Percentiles rank a stretch among this genome's conserved stretches.
These are phyloP conservation scores for Linderina pennispora DNA, from an alignment of 192 early-diverging fungal species.

Conservation along the genomic window DNA sequence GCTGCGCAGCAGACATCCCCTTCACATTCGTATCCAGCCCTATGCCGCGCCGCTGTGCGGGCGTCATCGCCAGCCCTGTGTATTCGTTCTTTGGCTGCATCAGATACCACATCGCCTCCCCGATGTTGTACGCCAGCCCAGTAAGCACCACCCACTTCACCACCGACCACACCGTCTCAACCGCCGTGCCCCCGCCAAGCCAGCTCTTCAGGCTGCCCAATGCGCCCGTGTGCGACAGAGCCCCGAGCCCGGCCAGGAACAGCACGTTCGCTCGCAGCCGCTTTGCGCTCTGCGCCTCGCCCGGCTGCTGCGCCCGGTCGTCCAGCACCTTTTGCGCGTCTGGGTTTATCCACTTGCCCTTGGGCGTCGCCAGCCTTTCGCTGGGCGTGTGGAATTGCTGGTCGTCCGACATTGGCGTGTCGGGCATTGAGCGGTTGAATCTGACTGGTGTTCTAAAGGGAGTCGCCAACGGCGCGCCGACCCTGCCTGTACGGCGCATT, in stretches of 20 bases:
- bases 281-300: slow-evolving; percentile 30
- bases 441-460: slow-evolving; percentile 20
- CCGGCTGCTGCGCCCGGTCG: slow-evolving; percentile 20
- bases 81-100: slow-evolving; percentile 35
- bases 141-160: slow-evolving; percentile 23
- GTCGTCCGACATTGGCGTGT: no score
- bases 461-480: slow-evolving; percentile 1
- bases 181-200: slow-evolving; percentile 8
- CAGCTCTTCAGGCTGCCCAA: slow-evolving; percentile 21
- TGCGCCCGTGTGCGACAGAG: slow-evolving; percentile 27
- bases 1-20: slow-evolving; percentile 6
- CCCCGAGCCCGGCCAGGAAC: slow-evolving; percentile 17
- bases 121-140: slow-evolving; percentile 33
- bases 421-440: no score
- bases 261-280: slow-evolving; percentile 43
- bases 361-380: background rate
- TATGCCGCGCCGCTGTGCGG: slow-evolving; percentile 30
- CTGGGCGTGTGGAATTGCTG: no score
- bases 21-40: slow-evolving; percentile 19
- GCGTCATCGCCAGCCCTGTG: slow-evolving; percentile 23
- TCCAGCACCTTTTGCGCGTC: slow-evolving; percentile 42
- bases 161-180: slow-evolving; percentile 9
- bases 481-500: background rate
- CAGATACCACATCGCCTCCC: slow-evolving; percentile 40
- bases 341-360: slow-evolving; percentile 30